Conservation (phyloP, 495 filamentous ascomycete species). For the Platismatia glauca region DNA sequence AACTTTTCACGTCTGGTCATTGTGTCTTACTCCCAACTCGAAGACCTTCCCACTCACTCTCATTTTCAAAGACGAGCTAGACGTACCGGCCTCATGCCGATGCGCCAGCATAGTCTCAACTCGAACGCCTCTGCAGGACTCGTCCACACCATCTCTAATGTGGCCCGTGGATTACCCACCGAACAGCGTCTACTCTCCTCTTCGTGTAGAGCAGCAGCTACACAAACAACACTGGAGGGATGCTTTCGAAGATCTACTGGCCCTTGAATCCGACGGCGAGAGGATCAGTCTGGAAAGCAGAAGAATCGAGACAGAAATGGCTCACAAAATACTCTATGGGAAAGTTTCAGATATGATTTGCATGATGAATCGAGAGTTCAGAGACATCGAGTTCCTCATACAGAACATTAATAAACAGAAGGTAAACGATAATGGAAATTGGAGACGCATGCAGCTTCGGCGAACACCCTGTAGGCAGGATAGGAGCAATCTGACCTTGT, state of each 20-base stretch:
- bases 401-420: too few species aligned
- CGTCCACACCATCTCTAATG: not conserved
- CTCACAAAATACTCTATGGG: not conserved
- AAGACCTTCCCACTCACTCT: too few species aligned
- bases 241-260: constrained; percentile 20
- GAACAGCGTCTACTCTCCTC: constrained; percentile 13
- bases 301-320: not conserved
- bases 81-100: too few species aligned
- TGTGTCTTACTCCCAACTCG: too few species aligned
- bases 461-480: too few species aligned
- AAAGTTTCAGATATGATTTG: not conserved
- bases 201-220: constrained; percentile 2
- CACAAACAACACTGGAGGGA: constrained; percentile 12
- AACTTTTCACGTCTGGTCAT: too few species aligned
- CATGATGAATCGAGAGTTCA: not conserved
- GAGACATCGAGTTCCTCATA: too few species aligned
- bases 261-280: constrained; percentile 8
- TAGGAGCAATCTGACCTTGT: too few species aligned
- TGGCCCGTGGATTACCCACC: constrained; percentile 14
- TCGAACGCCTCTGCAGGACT: too few species aligned
- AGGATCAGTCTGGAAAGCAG: constrained; percentile 8
- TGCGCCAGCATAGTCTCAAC: too few species aligned
- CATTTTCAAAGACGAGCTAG: too few species aligned
- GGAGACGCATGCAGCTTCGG: not conserved
- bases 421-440: too few species aligned